Base-by-base conservation (phyloP, 1,284 basidiomycete genomes). In the Trichosporon sp. region DNA sequence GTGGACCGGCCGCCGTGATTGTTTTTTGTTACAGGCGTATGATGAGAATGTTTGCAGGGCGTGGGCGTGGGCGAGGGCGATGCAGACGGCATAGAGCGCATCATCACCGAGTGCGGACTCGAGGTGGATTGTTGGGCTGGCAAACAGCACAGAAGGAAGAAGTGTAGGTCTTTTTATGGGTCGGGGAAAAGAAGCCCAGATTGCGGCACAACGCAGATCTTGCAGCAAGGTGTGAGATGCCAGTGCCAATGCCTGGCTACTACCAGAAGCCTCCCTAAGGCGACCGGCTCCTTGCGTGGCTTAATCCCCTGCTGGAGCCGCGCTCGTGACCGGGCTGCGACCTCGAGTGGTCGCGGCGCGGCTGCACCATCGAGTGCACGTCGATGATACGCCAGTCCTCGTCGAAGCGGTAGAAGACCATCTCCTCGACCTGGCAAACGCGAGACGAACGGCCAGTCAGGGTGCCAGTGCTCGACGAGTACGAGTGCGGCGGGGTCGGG, bases 331-430 rank as follows among this genome's bases (percentile, higher is more conserved):
- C 10, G 4, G 19, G 5, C 56, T 36, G n/a, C 11, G 33, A n/a
- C 56, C 27, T 58, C 25, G 58, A 25, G 11, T 23, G 11, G 58
- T 40, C 58, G 25, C 25, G 58, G 13, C 57, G 57, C 13, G 44
- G 19, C 37, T 65, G 58, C 19, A 56, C 27, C 54, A 57, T 59
- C 40, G 57, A 64, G 57, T 54, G 56, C 11, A 66, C 62, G 14
- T 60, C 46, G 57, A 37, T 33, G 52, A 66, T 66, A 21, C 54
- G 36, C 65, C 65, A 66, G 57, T 61, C 23, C 37, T 64, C 58
- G 58, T 66, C 65, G 19, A 64, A 66, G 49, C 36, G 57, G 60
- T 66, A 66, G 33, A 66, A 62, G 37, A 64, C 65, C 23, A 61
- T 36, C 33, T 63, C 59, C 37, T 58, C 44, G 56, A 62, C 10